Conservation (phyloP, 2,329 filamentous ascomycete species). For the Paecilomyces dactylethromorphus region DNA sequence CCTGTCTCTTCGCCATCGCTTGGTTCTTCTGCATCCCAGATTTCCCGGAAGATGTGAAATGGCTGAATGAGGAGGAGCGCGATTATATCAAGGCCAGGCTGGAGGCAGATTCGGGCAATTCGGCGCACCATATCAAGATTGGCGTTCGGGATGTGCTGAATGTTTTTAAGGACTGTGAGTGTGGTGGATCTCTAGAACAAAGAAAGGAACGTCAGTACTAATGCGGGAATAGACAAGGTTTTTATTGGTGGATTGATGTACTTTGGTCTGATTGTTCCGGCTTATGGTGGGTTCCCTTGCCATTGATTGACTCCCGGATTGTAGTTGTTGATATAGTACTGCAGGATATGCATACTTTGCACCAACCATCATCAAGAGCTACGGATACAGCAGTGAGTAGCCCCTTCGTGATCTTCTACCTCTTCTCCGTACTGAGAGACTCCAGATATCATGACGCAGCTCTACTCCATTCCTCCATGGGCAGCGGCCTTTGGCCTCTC, state of each 20-base stretch:
- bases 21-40: conserved; percentile 62
- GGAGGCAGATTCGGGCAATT: conserved; percentile 61
- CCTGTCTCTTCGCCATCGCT: conserved; percentile 53
- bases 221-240: conserved; percentile 47
- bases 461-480: conserved; percentile 53
- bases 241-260: conserved; percentile 74
- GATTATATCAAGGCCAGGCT: conserved; percentile 61
- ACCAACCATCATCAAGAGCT: conserved; percentile 63
- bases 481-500: conserved; percentile 71
- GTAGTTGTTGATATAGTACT: conserved; percentile 5
- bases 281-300: conserved; percentile 48
- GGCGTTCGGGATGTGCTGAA: conserved; percentile 52
- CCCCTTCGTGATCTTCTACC: neutral
- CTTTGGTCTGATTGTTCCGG: conserved; percentile 70
- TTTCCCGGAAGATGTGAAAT: conserved; percentile 69
- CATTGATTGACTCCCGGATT: neutral
- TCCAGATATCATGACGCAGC: conserved; percentile 43
- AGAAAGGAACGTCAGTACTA: conserved; percentile 2
- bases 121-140: conserved; percentile 57
- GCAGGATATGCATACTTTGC: conserved; percentile 66
- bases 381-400: conserved; percentile 48
- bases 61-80: conserved; percentile 65
- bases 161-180: conserved; percentile 61
- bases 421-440: conserved; percentile 3
- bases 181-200: no score